phyloP scores from a whole-genome alignment of 306 rosid genomes.

The Vigna reflexopilosa region DNA sequence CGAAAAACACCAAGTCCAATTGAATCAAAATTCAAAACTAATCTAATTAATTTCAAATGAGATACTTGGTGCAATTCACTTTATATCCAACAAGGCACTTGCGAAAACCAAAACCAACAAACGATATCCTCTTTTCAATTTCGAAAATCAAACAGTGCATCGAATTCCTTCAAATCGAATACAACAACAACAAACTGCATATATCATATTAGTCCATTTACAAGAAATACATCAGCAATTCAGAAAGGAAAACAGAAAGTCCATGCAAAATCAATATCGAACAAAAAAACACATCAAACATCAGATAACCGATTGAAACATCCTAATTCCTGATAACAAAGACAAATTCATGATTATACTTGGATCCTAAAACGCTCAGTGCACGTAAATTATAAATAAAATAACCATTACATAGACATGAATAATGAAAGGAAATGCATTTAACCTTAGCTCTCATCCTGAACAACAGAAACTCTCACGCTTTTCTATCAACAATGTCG shows the following conservation, averaged over 20 bases:
- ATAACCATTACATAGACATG: no score
- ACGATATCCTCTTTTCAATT: background rate
- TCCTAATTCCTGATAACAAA: background rate
- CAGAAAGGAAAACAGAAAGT: background rate
- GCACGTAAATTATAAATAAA: background rate
- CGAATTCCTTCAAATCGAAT: background rate
- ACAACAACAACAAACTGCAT: background rate
- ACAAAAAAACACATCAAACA: background rate
- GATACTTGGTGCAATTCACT: background rate
- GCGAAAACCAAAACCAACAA: background rate
- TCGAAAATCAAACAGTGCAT: background rate
- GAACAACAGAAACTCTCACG: slow-evolving; percentile 34
- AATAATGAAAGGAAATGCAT: background rate
- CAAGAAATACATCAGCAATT: background rate
- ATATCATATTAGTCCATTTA: background rate
- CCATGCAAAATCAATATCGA: background rate
- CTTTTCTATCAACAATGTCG: slow-evolving; percentile 5
- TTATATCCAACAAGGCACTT: background rate
- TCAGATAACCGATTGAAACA: background rate
- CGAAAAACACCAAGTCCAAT: background rate
- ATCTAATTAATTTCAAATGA: background rate
- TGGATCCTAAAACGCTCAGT: background rate
- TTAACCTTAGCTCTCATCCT: slow-evolving; percentile 62
- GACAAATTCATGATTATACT: background rate
- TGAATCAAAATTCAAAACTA: background rate